phyloP scores from a whole-genome alignment of 257 asterid genomes.

The Linaria vulgaris region DNA sequence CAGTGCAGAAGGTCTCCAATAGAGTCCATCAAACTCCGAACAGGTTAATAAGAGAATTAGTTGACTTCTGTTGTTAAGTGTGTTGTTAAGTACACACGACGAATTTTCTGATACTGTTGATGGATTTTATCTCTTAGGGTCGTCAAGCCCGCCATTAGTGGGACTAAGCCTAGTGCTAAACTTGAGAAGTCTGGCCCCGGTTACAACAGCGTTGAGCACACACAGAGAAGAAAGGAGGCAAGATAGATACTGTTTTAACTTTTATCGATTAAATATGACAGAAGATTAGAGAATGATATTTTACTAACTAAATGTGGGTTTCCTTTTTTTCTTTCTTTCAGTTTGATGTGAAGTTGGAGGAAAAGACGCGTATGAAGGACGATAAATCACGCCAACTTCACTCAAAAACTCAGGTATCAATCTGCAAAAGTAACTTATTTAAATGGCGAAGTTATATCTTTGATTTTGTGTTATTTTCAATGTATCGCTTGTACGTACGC shows the following conservation, averaged over 20 bases:
- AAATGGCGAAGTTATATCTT: background rate
- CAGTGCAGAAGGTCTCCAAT: constrained; percentile 33
- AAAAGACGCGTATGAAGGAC: constrained; percentile 49
- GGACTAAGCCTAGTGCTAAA: constrained; percentile 32
- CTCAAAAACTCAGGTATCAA: constrained; percentile 50
- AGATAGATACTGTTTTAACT: constrained; percentile 21
- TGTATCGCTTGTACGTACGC: background rate
- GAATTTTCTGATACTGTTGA: constrained; percentile 24
- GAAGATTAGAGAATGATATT: background rate
- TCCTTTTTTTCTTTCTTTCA: constrained; percentile 4
- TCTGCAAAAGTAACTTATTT: background rate
- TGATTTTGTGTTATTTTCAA: background rate
- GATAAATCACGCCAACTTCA: constrained; percentile 42
- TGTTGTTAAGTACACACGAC: background rate
- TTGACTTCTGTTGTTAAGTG: background rate
- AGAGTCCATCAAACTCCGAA: constrained; percentile 33
- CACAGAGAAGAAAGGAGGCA: constrained; percentile 67
- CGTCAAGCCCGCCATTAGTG: constrained; percentile 29
- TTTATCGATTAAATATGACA: background rate
- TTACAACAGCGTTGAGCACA: constrained; percentile 47
- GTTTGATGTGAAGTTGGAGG: constrained; percentile 40
- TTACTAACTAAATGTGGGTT: background rate
- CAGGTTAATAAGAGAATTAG: constrained; percentile 44
- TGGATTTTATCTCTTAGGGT: constrained; percentile 33
- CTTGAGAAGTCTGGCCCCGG: constrained; percentile 40